Evolutionary conservation across 768 basidiomycete species (phyloP), one percentile per base, ranked within the genome.

Genomic region (Daedalea quercina): DNA sequence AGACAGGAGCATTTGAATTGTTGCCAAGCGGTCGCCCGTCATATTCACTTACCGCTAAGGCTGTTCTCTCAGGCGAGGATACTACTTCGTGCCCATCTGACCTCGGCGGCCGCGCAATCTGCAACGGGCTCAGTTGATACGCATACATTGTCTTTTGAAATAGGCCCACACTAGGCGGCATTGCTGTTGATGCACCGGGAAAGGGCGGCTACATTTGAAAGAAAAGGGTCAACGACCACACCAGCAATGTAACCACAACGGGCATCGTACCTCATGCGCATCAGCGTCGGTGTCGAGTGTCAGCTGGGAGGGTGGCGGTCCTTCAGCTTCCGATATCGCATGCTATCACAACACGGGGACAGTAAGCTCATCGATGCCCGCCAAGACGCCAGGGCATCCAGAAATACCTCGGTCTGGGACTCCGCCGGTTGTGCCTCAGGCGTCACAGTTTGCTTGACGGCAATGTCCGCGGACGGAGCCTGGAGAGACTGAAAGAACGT

Each of bases 281-380:
- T 17, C 15, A 15, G 37, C 58, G 23, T 49, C 34, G n/a, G 48
- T 53, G 9, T 54, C 49, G 28, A 37, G 22, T 49, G 22, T 50
- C 57, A 9, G 50, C 51, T 2, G 55, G 41, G 62, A 65, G 9
- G 64, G 59, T 7, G 64, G 57, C 13, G 64, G 64, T 3, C 49
- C 56, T 51, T 61, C 60, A 0, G 41, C 51, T 11, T 60, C 59
- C 9, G 57, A 61, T n/a, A 52, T 23, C 6, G 33, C 17, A 17
- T 11, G 19, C 48, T 49, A 49, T 3, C n/a, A 17, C 22, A 45
- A 45, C 7, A 3, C 15, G 3, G n/a, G 44, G 9, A 23, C 9
- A 45, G 13, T 45, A 13, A 28, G 26, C 44, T 9, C 22, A 45
- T 45, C 44, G 44, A 45, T 45, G 41, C 11, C 3, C 44, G 44